Evolutionary conservation across 257 asterid genomes (phyloP).

Genomic region (Petunia secreta): DNA sequence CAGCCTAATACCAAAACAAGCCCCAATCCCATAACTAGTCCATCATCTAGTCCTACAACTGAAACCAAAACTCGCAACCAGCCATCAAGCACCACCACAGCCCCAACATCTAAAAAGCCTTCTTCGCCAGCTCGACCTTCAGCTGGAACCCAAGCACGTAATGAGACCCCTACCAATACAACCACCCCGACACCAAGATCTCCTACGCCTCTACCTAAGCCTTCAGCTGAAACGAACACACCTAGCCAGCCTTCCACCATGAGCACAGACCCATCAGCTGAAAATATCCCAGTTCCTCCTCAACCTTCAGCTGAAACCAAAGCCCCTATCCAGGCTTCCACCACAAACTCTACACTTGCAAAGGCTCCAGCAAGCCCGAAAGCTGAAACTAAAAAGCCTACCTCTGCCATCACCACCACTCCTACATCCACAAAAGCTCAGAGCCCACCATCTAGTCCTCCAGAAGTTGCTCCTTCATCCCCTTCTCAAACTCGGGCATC

Average conservation of each 20-base stretch:
- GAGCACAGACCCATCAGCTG: background rate
- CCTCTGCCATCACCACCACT: slow-evolving; percentile 15
- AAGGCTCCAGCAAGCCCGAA: slow-evolving; percentile 24
- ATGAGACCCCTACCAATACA: background rate
- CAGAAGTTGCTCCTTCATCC: slow-evolving; percentile 32
- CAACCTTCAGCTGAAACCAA: slow-evolving; percentile 26
- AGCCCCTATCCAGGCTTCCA: slow-evolving; percentile 24
- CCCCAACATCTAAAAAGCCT: slow-evolving; percentile 6
- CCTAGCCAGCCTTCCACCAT: slow-evolving; percentile 15
- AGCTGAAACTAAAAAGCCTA: slow-evolving; percentile 29
- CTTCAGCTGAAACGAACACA: slow-evolving; percentile 24
- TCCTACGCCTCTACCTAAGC: background rate
- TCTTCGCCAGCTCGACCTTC: slow-evolving; percentile 20
- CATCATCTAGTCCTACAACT: background rate
- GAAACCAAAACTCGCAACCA: background rate
- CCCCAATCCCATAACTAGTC: slow-evolving; percentile 20
- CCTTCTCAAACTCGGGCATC: slow-evolving; percentile 28
- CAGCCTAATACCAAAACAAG: slow-evolving; percentile 22
- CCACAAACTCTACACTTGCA: slow-evolving; percentile 20
- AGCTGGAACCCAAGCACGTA: slow-evolving; percentile 21
- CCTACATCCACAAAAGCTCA: slow-evolving; percentile 30
- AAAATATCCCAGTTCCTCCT: background rate
- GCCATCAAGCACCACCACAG: slow-evolving; percentile 25
- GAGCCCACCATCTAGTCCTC: slow-evolving; percentile 35
- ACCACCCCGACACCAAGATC: slow-evolving; percentile 25